Conservation (phyloP, 2,329 filamentous ascomycete genomes). For the Aspergillus neoniger region DNA sequence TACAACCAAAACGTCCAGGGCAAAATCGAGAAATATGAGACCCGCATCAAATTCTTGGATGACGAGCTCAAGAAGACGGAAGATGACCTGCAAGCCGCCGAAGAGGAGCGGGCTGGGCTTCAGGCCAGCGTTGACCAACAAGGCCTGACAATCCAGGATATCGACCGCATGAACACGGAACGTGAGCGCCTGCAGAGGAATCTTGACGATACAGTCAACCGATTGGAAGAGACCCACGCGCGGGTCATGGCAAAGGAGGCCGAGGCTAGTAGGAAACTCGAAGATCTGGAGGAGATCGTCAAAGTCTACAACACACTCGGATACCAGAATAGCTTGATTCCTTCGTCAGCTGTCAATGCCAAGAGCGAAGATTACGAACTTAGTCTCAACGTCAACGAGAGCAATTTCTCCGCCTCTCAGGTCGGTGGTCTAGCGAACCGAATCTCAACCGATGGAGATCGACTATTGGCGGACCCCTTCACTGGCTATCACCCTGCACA, state of each 20-base stretch:
- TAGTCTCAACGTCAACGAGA: constrained; percentile 75
- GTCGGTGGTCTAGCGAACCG: constrained; percentile 52
- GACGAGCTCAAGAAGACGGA: constrained; percentile 80
- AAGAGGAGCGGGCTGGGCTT: constrained; percentile 76
- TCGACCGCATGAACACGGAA: constrained; percentile 97
- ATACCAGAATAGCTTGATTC: constrained; percentile 91
- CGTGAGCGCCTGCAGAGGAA: constrained; percentile 89
- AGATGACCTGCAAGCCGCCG: constrained; percentile 73
- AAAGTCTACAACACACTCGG: constrained; percentile 92
- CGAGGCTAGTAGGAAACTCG: constrained; percentile 82
- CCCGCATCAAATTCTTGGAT: constrained; percentile 76
- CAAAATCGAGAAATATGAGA: constrained; percentile 86
- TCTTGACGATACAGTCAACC: constrained; percentile 72
- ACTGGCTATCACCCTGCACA: constrained; percentile 90
- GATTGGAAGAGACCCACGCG: constrained; percentile 82
- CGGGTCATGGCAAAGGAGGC: constrained; percentile 81
- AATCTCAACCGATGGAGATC: constrained; percentile 62
- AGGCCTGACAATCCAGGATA: constrained; percentile 95
- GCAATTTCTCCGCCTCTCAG: constrained; percentile 71
- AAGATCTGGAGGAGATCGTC: constrained; percentile 87
- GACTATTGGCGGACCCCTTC: constrained; percentile 76
- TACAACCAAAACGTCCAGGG: constrained; percentile 85
- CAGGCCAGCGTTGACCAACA: constrained; percentile 88
- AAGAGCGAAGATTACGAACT: constrained; percentile 85
- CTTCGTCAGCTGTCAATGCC: constrained; percentile 78